phyloP scores from a whole-genome alignment of 2,329 filamentous ascomycete genomes.

The Botrytis tulipae region DNA sequence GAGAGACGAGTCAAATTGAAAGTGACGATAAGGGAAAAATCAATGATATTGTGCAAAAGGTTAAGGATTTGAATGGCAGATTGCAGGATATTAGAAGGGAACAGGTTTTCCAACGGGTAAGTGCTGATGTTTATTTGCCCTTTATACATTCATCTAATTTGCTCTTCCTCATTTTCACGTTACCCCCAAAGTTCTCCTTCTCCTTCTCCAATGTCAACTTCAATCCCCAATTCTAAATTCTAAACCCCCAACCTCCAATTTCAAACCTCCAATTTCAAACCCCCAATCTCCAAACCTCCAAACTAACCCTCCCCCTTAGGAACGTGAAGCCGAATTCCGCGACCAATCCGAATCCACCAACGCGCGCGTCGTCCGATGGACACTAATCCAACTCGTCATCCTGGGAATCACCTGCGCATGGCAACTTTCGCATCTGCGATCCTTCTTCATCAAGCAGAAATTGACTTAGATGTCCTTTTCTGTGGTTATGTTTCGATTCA shows the following conservation, averaged over 20 bases:
- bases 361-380: constrained; percentile 88
- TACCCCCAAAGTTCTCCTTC: background rate
- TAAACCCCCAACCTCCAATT: no score
- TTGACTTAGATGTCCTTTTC: constrained; percentile 64
- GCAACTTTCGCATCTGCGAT: constrained; percentile 92
- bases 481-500: background rate
- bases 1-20: constrained; percentile 91
- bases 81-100: constrained; percentile 87
- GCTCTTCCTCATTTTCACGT: background rate
- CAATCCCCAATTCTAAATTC: background rate
- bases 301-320: constrained; percentile 51
- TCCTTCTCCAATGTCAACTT: background rate
- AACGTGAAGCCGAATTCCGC: constrained; percentile 96
- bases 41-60: constrained; percentile 80
- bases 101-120: constrained; percentile 92
- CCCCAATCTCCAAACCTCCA: background rate
- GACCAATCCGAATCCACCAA: constrained; percentile 97
- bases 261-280: no score
- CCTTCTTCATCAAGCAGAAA: constrained; percentile 99
- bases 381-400: constrained; percentile 81
- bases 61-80: constrained; percentile 84
- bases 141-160: background rate
- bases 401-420: constrained; percentile 88
- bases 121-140: constrained; percentile 30
- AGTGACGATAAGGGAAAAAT: constrained; percentile 92